A percentile compares a stretch with the other conserved stretches of the same genome.
phyloP scores from a whole-genome alignment of 257 asterid genomes.

The Solanum sejunctum region DNA sequence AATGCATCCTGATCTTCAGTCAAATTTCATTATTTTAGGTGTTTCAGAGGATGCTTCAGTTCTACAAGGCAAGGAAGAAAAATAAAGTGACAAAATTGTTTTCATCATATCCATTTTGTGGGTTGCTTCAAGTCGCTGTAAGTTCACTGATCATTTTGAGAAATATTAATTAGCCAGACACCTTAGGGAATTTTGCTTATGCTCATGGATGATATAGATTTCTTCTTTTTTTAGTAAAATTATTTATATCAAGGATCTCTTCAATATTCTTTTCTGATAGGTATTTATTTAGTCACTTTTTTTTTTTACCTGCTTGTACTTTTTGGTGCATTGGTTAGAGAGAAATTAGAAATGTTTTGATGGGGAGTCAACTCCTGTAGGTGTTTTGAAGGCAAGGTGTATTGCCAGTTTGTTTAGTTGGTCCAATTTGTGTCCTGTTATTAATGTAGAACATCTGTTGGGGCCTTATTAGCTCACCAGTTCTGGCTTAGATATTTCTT shows the following conservation, averaged over 20 bases:
- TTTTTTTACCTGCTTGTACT: not conserved
- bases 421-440: not conserved
- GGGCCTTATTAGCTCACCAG: not conserved
- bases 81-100: constrained; percentile 38
- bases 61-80: constrained; percentile 30
- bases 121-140: constrained; percentile 85
- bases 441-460: not conserved
- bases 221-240: not conserved
- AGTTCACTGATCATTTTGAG: constrained; percentile 9
- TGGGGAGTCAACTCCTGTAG: not conserved
- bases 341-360: not conserved
- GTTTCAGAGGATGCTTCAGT: constrained; percentile 61
- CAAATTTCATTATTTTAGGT: constrained; percentile 35
- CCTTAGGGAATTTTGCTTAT: not conserved
- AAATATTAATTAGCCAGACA: not conserved
- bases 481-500: not conserved
- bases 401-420: not conserved
- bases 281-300: not conserved
- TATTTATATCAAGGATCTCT: not conserved
- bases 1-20: not conserved
- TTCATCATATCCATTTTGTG: constrained; percentile 52
- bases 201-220: not conserved
- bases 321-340: not conserved
- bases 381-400: not conserved
- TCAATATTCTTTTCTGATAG: not conserved